phyloP scores from a whole-genome alignment of 345 rosid species.

The Rhodomyrtus tomentosa region DNA sequence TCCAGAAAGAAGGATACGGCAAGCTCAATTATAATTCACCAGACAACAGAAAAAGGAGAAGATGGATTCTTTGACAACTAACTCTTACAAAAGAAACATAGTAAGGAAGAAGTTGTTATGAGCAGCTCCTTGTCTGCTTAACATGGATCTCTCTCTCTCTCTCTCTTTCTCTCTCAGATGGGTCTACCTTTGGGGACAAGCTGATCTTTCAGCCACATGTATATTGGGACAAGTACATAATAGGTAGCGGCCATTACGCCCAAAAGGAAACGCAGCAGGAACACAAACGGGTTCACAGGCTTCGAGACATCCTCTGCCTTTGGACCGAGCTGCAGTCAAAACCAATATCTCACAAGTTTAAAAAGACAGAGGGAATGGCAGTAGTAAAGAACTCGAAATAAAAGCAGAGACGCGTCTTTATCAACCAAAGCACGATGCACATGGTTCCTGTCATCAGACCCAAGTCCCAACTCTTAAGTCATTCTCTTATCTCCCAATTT shows the following conservation, averaged over 20 bases:
- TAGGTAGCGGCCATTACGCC: slow-evolving; percentile 73
- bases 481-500: neutral
- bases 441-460: neutral
- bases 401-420: neutral
- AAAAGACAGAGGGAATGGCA: neutral
- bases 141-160: neutral
- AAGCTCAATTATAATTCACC: neutral
- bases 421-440: neutral
- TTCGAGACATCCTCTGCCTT: slow-evolving; percentile 74
- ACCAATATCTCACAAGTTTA: neutral
- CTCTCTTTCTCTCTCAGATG: slow-evolving; percentile 17
- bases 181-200: slow-evolving; percentile 76
- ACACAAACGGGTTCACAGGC: slow-evolving; percentile 60
- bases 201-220: slow-evolving; percentile 98
- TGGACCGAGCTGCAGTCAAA: slow-evolving; percentile 65
- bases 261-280: slow-evolving; percentile 55
- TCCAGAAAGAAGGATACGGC: neutral
- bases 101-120: neutral
- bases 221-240: slow-evolving; percentile 74
- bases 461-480: neutral
- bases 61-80: neutral
- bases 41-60: neutral
- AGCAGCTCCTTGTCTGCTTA: neutral
- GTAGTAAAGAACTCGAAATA: neutral
- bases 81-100: neutral